phyloP scores from a whole-genome alignment of 106 monocot species.

The Posidonia australis region DNA sequence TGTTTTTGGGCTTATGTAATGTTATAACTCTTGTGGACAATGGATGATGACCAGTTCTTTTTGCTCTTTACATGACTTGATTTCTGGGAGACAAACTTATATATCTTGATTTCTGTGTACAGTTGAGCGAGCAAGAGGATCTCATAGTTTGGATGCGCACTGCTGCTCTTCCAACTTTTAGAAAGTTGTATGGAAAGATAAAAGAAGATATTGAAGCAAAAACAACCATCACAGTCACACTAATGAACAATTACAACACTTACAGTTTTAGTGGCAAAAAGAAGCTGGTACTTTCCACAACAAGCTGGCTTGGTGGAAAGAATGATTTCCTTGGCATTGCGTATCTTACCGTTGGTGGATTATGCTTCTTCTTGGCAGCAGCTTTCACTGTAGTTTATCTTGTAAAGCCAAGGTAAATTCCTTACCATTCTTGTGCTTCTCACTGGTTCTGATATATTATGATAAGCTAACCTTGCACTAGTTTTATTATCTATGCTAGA shows the following conservation, averaged over 20 bases:
- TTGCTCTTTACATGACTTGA: no score
- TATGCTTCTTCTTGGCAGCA: slow-evolving; percentile 41
- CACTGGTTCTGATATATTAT: no score
- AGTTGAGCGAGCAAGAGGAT: slow-evolving; percentile 51
- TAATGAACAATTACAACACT: slow-evolving; percentile 54
- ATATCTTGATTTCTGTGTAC: slow-evolving; percentile 1
- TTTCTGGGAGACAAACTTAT: no score
- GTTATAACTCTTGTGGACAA: no score
- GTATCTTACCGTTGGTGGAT: slow-evolving; percentile 38
- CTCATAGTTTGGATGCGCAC: slow-evolving; percentile 75
- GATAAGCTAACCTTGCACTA: no score
- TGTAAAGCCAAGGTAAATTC: slow-evolving; percentile 31
- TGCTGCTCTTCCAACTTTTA: slow-evolving; percentile 56
- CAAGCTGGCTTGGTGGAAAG: slow-evolving; percentile 57
- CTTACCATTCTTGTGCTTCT: neutral
- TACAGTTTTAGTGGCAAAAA: slow-evolving; percentile 52
- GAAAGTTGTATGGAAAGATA: slow-evolving; percentile 52
- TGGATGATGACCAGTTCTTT: no score
- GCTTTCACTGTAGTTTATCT: slow-evolving; percentile 29
- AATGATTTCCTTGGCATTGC: slow-evolving; percentile 56
- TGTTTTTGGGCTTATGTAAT: no score
- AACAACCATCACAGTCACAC: slow-evolving; percentile 27
- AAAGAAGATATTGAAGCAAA: slow-evolving; percentile 35
- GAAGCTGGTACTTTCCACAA: slow-evolving; percentile 52
- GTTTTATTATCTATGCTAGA: no score